phyloP scores from a whole-genome alignment of 2,329 filamentous ascomycete genomes.

The Daldinia sp. region DNA sequence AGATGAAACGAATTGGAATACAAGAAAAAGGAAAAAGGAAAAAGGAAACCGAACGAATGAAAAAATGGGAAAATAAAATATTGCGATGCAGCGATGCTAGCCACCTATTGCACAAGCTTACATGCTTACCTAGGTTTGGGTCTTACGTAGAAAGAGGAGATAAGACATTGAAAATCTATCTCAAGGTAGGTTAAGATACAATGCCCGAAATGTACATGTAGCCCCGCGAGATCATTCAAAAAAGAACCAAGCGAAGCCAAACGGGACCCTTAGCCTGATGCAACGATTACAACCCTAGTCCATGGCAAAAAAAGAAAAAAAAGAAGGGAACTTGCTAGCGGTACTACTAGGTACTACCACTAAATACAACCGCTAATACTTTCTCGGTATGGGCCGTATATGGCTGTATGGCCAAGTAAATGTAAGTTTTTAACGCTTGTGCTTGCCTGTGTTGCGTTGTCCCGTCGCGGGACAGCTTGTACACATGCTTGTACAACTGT shows the following conservation, averaged over 20 bases:
- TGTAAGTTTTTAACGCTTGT: constrained; percentile 18
- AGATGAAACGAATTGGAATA: constrained; percentile 17
- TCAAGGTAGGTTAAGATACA: not conserved
- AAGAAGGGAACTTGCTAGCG: constrained; percentile 21
- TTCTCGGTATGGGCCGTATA: constrained; percentile 17
- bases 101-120: not conserved
- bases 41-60: constrained; percentile 2
- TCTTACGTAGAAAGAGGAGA: no score
- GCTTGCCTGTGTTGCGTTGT: constrained; percentile 32
- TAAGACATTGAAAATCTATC: not conserved
- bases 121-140: not conserved
- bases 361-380: constrained; percentile 18
- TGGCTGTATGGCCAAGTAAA: no score
- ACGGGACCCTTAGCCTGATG: constrained; percentile 20
- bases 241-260: constrained; percentile 25
- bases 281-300: constrained; percentile 26
- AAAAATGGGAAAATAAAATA: constrained; percentile 1
- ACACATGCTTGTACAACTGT: constrained; percentile 33
- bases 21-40: not conserved
- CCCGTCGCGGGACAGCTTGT: constrained; percentile 19
- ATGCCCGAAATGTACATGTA: not conserved
- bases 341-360: no score
- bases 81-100: not conserved
- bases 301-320: constrained; percentile 17
- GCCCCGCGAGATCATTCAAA: constrained; percentile 35